phyloP scores from a whole-genome alignment of 345 rosid genomes.

The Syzygium oleosum region DNA sequence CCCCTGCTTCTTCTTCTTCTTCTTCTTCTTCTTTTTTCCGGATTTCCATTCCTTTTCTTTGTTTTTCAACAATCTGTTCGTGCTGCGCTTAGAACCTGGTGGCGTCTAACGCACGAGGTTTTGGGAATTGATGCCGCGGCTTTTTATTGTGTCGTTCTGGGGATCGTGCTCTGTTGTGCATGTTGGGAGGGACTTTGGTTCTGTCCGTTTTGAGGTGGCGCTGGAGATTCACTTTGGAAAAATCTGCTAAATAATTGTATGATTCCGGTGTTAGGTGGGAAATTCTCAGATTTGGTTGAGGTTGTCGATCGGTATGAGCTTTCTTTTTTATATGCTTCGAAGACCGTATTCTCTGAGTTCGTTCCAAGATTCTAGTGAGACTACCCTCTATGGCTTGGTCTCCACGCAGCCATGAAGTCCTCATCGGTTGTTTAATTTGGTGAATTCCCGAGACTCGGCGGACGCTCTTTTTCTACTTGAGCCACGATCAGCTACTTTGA shows the following conservation, averaged over 20 bases:
- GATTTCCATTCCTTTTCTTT: too few species aligned
- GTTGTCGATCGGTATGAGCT: neutral
- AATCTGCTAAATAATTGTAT: neutral
- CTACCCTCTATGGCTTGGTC: neutral
- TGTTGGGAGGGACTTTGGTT: neutral
- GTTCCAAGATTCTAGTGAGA: neutral
- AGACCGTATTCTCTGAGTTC: neutral
- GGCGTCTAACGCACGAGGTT: neutral
- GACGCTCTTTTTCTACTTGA: neutral
- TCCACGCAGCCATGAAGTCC: neutral
- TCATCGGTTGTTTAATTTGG: neutral
- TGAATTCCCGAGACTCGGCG: neutral
- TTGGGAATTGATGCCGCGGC: neutral
- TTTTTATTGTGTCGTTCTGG: neutral
- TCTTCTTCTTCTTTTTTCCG: too few species aligned
- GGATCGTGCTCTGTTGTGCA: neutral
- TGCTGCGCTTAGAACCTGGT: neutral
- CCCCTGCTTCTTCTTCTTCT: too few species aligned
- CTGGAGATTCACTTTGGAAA: neutral
- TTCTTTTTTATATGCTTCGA: neutral
- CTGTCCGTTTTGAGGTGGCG: neutral
- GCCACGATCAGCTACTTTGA: neutral
- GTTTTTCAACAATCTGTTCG: neutral
- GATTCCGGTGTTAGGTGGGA: neutral
- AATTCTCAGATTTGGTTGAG: neutral